Evolutionary conservation across 805 yeast species (phyloP).

Genomic region (Nakazawaea pomicola): DNA sequence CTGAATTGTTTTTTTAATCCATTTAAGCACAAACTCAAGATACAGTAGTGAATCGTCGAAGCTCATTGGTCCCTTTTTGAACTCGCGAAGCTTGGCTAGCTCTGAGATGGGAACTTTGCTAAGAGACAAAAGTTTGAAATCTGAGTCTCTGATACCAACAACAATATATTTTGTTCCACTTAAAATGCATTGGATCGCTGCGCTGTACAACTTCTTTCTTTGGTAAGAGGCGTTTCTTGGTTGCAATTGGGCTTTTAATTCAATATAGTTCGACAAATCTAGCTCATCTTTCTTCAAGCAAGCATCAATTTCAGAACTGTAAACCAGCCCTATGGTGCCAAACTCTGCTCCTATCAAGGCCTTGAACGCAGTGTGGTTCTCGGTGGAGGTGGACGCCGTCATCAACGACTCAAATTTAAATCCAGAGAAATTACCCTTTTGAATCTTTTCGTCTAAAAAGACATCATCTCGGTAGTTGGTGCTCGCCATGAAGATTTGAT

Average conservation of each 20-base stretch:
- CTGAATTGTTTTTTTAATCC: background rate
- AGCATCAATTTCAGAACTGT: conserved; percentile 8
- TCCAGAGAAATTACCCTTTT: conserved; percentile 1
- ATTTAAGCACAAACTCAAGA: background rate
- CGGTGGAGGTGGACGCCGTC: background rate
- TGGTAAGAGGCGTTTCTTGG: background rate
- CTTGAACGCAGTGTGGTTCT: conserved; percentile 1
- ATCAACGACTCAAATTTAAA: conserved; percentile 6
- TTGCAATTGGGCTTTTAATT: background rate
- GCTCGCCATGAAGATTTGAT: conserved; percentile 4
- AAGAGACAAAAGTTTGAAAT: background rate
- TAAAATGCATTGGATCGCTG: background rate
- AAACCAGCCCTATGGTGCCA: background rate
- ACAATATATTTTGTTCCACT: background rate
- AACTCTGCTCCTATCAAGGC: background rate
- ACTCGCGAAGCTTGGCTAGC: too few species aligned
- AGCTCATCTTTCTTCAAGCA: background rate
- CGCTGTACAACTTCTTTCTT: background rate
- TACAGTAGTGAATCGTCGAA: background rate
- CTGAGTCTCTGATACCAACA: background rate
- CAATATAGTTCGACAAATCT: conserved; percentile 5
- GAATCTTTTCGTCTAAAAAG: background rate
- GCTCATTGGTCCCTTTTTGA: background rate
- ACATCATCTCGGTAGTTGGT: conserved; percentile 5
- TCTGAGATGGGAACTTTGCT: too few species aligned